Evolutionary conservation across 2,329 filamentous ascomycete species (phyloP), one percentile per base, ranked within the genome.

Genomic region (Pseudocercospora ulei): DNA sequence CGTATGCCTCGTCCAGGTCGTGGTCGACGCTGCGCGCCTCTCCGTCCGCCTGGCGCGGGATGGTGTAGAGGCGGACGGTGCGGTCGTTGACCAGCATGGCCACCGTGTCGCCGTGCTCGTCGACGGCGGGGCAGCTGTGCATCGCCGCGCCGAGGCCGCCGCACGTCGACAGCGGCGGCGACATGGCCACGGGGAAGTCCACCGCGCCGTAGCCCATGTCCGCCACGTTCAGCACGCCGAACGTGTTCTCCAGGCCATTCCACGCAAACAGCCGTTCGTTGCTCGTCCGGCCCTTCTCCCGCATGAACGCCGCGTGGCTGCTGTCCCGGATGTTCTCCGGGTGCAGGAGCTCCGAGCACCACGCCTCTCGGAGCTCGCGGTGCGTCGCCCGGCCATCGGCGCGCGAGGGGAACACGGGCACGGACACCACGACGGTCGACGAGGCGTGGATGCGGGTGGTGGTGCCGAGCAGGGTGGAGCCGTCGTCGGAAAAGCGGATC

Each of bases 41-140:
- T 7, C 59, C 56, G 7, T 50, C 48, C 14, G 41, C 37, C 12
- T 53, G 52, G 4, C 45, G 51, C 8, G 59, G 59, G 0, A 62
- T 55, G 13, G 60, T 54, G 40, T 62, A 62, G 14, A 62, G 41
- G 12, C 59, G 45, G 18, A 62, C 49, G 3, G 58, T 61, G 13
- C 58, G 50, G 44, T 61, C 58, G 26, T 62, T 62, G 30, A 62
- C 58, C 28, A 61, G 54, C 56, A 62, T 60, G 7, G 58, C 59
- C 13, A 61, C 51, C 5, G 56, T 59, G 36, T 58, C 56, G 6
- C 59, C 59, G 30, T 56, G 48, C 45, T 62, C 59, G 27, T 62
- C 58, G 7, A 61, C 47, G 5, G 58, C 50, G 3, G 59, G 59
- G 30, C 52, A 54, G 16, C 55, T 56, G 28, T 61, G 56, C 6